A percentile compares a stretch with the other conserved stretches of the same genome.
phyloP scores from a whole-genome alignment of 163 green algal genomes.

The Trebouxia gelatinosa region DNA sequence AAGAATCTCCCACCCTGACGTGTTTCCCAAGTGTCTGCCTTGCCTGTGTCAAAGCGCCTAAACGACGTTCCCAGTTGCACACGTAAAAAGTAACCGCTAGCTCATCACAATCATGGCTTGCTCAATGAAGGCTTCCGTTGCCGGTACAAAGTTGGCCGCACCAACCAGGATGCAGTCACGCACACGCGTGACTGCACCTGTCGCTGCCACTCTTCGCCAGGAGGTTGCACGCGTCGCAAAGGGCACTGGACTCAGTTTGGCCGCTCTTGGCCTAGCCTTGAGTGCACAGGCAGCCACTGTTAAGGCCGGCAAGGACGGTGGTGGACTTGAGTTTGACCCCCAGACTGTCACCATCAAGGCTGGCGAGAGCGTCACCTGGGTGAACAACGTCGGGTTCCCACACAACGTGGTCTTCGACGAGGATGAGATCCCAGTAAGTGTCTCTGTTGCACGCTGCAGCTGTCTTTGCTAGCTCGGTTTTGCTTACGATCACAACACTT shows the following conservation, averaged over 20 bases:
- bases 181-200: background rate
- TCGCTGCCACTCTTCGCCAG: slow-evolving; percentile 17
- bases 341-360: slow-evolving; percentile 66
- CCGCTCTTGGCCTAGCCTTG: slow-evolving; percentile 72
- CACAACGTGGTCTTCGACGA: slow-evolving; percentile 98
- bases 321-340: slow-evolving; percentile 88
- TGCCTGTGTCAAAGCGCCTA: too few species aligned
- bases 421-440: slow-evolving; percentile 83
- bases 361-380: slow-evolving; percentile 86
- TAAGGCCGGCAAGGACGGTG: slow-evolving; percentile 82
- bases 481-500: too few species aligned
- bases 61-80: too few species aligned
- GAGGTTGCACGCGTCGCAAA: slow-evolving; percentile 43
- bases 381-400: slow-evolving; percentile 92
- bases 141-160: slow-evolving; percentile 5
- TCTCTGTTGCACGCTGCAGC: background rate
- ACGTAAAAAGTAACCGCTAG: too few species aligned
- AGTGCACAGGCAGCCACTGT: slow-evolving; percentile 72
- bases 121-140: slow-evolving; percentile 18
- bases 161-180: slow-evolving; percentile 11
- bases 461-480: background rate
- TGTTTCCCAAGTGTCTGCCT: too few species aligned
- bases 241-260: slow-evolving; percentile 58
- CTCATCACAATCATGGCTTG: background rate
- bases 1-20: too few species aligned